A percentile compares a stretch with the other conserved stretches of the same genome.
phyloP scores from a whole-genome alignment of 2,329 filamentous ascomycete species.

The Talaromyces piceae region DNA sequence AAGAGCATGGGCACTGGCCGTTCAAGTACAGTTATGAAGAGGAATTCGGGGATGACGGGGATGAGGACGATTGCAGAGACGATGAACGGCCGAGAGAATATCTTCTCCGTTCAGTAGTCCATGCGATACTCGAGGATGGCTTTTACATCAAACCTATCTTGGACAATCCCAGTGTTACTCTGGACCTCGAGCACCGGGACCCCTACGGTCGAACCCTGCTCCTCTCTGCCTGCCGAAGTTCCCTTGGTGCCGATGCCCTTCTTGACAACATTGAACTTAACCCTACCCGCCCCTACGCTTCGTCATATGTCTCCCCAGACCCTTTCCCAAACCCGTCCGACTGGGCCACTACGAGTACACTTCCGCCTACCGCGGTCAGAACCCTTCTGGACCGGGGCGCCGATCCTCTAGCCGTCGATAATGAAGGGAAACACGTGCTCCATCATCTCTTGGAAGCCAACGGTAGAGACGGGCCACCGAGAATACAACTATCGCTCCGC shows the following conservation, averaged over 20 bases:
- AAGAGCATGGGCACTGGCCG: neutral
- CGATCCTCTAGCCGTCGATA: conserved; percentile 12
- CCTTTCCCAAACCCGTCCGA: neutral
- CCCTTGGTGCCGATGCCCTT: conserved; percentile 11
- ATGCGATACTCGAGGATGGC: conserved; percentile 13
- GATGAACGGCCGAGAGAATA: neutral
- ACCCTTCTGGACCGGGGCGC: conserved; percentile 5
- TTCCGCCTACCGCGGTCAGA: neutral
- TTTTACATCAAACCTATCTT: conserved; percentile 8
- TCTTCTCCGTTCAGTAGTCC: conserved; percentile 11
- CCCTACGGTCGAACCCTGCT: conserved; percentile 11
- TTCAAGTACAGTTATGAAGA: neutral
- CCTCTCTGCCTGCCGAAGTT: conserved; percentile 11
- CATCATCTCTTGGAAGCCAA: conserved; percentile 10
- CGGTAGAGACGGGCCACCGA: conserved; percentile 1
- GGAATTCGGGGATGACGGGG: neutral
- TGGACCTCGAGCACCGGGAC: conserved; percentile 13
- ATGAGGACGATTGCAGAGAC: neutral
- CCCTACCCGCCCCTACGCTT: neutral
- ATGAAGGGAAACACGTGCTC: conserved; percentile 11
- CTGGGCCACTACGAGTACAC: neutral
- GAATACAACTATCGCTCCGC: neutral
- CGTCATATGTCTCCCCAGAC: neutral
- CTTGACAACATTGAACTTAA: neutral
- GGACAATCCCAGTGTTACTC: neutral